Base-by-base conservation (phyloP, 345 rosid species). In the Pugionium dolabratum region DNA sequence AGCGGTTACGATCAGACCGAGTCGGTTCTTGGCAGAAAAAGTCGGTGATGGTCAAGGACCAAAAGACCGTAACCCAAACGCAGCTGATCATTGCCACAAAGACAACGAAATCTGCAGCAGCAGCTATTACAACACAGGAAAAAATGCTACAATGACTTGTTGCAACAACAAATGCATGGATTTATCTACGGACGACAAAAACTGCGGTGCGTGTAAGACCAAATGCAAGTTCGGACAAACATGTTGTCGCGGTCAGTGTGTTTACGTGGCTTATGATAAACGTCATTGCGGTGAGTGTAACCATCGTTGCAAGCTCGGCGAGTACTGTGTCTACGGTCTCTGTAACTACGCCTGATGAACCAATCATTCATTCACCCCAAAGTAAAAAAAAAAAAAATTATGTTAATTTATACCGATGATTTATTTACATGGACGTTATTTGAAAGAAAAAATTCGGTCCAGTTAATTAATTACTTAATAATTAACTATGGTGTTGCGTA, bases 111-210 rank as follows among this genome's bases (percentile, higher is more conserved):
- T 66, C 5, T 89, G 95, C 72, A 2, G 54, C 28, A 6, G 50
- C 40, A 53, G 60, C 6, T 39, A 62, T 1, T 80, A 73, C 11
- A 29, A 57, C 45, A 81, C 75, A 37, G 66, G 77, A 79, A 70
- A 6, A 41, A 68, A 68, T 49, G 32, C 70, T 35, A 62, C 66
- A 31, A 75, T 64, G 74, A 45, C 33, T 68, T 93, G 98, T 70
- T 93, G 98, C 62, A 82, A 82, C 78, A 89, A 93, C 83, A 87
- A 87, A 69, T 93, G 98, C 59, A 56, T 82, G 41, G 80, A 87
- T 51, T 48, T 89, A 64, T 59, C 72, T 0, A 8, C 47, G 0
- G 94, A 89, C 30, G 42, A 67, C 25, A 53, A 83, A 25, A 86
- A 93, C 71, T 89, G 98, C 10, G 98, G 98, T 1, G 73, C 75